Evolutionary conservation across 2,329 filamentous ascomycete species (phyloP), one percentile per base, ranked within the genome.

Genomic region (Fusarium sp.): DNA sequence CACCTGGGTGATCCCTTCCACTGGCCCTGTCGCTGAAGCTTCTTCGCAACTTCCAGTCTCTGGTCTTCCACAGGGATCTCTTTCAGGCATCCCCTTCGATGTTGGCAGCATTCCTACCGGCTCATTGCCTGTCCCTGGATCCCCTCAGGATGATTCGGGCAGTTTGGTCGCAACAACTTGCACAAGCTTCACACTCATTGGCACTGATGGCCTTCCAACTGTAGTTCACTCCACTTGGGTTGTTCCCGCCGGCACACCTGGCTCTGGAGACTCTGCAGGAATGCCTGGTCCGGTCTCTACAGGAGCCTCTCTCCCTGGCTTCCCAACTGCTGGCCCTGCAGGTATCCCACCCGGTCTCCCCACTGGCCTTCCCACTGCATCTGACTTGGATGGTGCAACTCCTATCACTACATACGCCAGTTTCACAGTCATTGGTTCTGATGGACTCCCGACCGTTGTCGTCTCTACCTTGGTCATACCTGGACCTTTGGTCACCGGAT

Each of bases 391-490:
- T 13, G 40, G 56, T 50, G 22, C 25, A 22, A 60, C 33, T 25
- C 74, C 68, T 29, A 65, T 74, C 54, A 77, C 78, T 25, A 81
- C 79, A 18, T 80, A 76, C 68, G 74, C 79, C 22, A 81, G 67
- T 33, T 77, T 78, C 58, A 82, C 79, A 33, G 36, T 78, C 31
- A 70, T 80, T 25, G 80, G 81, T 1, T 66, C 67, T 45, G 73
- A 78, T 66, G 76, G 74, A 10, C 61, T 76, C 54, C 76, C 79
- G 9, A 82, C 80, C 29, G 70, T 81, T 33, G 66, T 80, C n/a
- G 80, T 82, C 33, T 79, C 81, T 6, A 83, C 81, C 13, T 77
- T 78, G 68, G 71, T 81, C n/a, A 66, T 81, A 25, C 76, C 79
- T 47, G 74, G 70, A 22, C 79, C 75, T 65, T 63, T 66, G 42